Conservation (phyloP, 2,329 filamentous ascomycete genomes). For the Zymoseptoria crescenta region DNA sequence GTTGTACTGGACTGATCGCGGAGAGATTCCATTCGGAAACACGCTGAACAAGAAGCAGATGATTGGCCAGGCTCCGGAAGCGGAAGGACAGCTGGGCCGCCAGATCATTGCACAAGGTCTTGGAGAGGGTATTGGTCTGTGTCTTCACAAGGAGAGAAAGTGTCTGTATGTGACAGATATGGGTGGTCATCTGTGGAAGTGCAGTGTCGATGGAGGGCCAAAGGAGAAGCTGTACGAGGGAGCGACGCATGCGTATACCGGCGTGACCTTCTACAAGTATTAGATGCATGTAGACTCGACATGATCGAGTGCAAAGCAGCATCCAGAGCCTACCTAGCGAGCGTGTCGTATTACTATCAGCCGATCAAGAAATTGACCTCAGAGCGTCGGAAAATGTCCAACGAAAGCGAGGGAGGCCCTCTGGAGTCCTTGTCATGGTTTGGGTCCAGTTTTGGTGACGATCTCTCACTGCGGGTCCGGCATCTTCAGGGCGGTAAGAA, state of each 20-base stretch:
- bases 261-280: constrained; percentile 5
- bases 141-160: constrained; percentile 4
- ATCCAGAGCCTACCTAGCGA: no score
- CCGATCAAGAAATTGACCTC: no score
- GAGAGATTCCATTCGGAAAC: constrained; percentile 50
- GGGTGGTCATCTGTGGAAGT: constrained; percentile 9
- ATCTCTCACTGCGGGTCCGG: no score
- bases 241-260: constrained; percentile 10
- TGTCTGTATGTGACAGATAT: constrained; percentile 14
- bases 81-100: constrained; percentile 14
- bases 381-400: no score
- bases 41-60: constrained; percentile 39
- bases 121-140: constrained; percentile 18
- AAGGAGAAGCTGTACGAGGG: constrained; percentile 13
- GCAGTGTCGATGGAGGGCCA: constrained; percentile 5
- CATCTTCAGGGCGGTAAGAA: no score
- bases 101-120: constrained; percentile 18
- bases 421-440: no score
- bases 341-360: no score
- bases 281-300: background rate
- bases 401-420: no score
- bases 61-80: constrained; percentile 6
- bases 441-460: no score
- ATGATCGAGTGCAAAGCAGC: background rate
- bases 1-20: constrained; percentile 56